These are phyloP conservation scores for Rhodotorula glutinis DNA, from an alignment of 1,284 basidiomycete genomes.

Conservation along the genomic window DNA sequence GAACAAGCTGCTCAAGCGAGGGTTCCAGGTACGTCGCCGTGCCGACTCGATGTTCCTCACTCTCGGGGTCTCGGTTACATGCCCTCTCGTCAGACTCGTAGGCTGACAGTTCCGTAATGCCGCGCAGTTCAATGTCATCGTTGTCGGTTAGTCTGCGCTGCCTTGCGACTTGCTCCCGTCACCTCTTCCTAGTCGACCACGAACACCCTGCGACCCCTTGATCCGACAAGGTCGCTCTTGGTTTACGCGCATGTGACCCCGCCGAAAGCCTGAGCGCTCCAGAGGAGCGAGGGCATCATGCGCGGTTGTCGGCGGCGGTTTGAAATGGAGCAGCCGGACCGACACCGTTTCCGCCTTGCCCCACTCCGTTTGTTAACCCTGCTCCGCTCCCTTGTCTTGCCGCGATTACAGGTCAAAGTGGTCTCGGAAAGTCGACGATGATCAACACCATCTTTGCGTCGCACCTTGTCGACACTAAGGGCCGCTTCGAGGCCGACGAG, in stretches of 20 bases:
- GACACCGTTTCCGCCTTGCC: too few species aligned
- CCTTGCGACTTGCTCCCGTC: neutral
- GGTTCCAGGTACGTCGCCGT: conserved; percentile 33
- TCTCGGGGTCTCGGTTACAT: neutral
- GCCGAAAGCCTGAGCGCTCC: too few species aligned
- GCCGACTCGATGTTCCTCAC: neutral
- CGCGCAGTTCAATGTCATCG: conserved; percentile 98
- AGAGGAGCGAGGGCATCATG: too few species aligned
- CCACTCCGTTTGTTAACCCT: too few species aligned
- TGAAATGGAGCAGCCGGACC: neutral
- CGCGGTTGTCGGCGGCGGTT: too few species aligned
- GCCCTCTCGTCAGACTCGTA: too few species aligned
- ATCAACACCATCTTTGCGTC: conserved; percentile 99
- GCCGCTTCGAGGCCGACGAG: conserved; percentile 80
- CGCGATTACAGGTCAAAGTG: conserved; percentile 74
- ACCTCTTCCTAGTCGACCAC: too few species aligned
- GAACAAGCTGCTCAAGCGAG: conserved; percentile 98
- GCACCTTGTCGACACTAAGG: conserved; percentile 96
- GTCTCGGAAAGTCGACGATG: conserved; percentile 95
- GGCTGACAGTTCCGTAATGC: conserved; percentile 51
- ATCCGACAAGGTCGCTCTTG: too few species aligned
- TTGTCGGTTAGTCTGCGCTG: conserved; percentile 64
- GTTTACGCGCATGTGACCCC: too few species aligned
- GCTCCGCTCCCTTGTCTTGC: conserved; percentile 31
- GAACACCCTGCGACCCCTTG: too few species aligned